Evolutionary conservation across 768 basidiomycete genomes (phyloP).

Genomic region (Pholiota molesta): DNA sequence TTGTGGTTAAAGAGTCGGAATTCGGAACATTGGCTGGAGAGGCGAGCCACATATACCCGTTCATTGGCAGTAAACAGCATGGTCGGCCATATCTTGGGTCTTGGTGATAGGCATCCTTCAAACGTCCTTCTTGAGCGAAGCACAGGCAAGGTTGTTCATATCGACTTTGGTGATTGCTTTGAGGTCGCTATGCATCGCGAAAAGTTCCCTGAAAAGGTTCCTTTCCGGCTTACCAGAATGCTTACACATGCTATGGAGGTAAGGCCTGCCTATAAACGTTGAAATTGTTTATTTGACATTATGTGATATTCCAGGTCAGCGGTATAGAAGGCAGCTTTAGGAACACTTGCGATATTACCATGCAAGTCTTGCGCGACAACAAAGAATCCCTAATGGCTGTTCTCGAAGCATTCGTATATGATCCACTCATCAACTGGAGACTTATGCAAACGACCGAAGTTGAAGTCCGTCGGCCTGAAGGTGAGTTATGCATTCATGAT

Average conservation of each 20-base stretch:
- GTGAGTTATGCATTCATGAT: constrained; percentile 34
- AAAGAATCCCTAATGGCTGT: constrained; percentile 99
- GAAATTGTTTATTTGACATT: constrained; percentile 9
- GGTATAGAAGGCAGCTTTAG: constrained; percentile 98
- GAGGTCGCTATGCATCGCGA: constrained; percentile 98
- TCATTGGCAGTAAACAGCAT: constrained; percentile 97
- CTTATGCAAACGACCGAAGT: constrained; percentile 84
- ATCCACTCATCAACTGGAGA: constrained; percentile 97
- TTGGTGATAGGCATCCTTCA: constrained; percentile 98
- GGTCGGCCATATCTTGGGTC: constrained; percentile 96
- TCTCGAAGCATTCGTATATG: constrained; percentile 97
- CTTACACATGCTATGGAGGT: constrained; percentile 99
- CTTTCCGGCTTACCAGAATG: constrained; percentile 98
- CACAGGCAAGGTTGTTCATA: constrained; percentile 95
- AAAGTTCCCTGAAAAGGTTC: constrained; percentile 98
- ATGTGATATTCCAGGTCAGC: constrained; percentile 65
- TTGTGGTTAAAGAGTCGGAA: constrained; percentile 95
- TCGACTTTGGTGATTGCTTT: constrained; percentile 98
- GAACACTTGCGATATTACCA: constrained; percentile 95
- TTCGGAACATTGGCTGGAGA: constrained; percentile 98
- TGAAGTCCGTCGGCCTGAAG: constrained; percentile 70
- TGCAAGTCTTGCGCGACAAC: constrained; percentile 94
- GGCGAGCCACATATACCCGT: constrained; percentile 93
- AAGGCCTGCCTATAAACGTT: constrained; percentile 21
- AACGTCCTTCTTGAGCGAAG: constrained; percentile 91